phyloP scores from a whole-genome alignment of 2,329 filamentous ascomycete species.

The Pseudogymnoascus sp. region DNA sequence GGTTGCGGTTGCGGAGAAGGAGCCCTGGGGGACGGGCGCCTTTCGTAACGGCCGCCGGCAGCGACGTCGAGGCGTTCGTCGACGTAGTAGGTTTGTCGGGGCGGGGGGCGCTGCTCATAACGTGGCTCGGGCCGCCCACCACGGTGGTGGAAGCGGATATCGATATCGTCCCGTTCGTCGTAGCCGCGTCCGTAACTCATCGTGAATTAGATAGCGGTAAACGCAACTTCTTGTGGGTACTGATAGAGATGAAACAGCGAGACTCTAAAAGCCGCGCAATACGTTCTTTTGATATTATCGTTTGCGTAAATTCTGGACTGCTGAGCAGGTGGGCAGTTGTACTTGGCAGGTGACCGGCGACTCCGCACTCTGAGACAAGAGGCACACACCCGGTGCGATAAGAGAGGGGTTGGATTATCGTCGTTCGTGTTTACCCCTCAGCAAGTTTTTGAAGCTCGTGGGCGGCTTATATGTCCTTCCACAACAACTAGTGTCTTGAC shows the following conservation, averaged over 20 bases:
- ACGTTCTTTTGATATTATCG: background rate
- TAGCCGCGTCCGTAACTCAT: constrained; percentile 30
- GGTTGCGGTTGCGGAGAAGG: constrained; percentile 27
- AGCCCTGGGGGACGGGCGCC: constrained; percentile 15
- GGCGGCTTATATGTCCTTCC: constrained; percentile 5
- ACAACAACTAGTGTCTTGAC: background rate
- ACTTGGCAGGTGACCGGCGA: constrained; percentile 3
- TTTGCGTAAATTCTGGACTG: background rate
- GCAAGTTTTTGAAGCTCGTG: constrained; percentile 6
- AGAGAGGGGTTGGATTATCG: background rate
- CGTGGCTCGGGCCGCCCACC: constrained; percentile 12
- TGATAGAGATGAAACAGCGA: background rate
- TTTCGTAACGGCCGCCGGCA: background rate
- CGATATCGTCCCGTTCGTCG: constrained; percentile 47
- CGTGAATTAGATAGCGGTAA: constrained; percentile 2
- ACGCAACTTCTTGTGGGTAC: background rate
- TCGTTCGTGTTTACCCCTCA: background rate
- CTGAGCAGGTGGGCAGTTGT: background rate
- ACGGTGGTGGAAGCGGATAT: constrained; percentile 40
- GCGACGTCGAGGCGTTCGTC: constrained; percentile 34
- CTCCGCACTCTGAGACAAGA: background rate
- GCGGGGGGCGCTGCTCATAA: constrained; percentile 10
- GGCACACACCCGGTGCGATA: background rate
- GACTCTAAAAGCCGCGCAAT: background rate
- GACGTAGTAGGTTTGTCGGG: constrained; percentile 34